Evolutionary conservation across 1,139 yeast species (phyloP).

Genomic region (Barnettozyma hawaiiensis): DNA sequence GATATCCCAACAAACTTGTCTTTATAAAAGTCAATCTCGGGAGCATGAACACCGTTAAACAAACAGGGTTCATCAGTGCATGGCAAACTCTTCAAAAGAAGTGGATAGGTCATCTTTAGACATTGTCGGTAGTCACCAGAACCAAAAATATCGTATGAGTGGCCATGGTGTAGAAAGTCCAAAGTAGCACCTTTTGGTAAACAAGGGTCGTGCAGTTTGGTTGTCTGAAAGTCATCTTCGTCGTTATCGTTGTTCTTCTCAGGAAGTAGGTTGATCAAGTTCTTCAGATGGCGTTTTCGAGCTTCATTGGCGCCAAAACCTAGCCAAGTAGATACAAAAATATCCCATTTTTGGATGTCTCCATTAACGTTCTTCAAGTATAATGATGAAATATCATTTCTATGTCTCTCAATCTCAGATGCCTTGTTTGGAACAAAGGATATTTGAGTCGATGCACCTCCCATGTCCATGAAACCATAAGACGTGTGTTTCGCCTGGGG

Average conservation of each 20-base stretch:
- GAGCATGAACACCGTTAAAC: constrained; percentile 79
- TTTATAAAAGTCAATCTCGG: constrained; percentile 58
- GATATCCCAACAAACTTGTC: constrained; percentile 76
- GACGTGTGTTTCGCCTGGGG: constrained; percentile 39
- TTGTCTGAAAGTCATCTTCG: constrained; percentile 36
- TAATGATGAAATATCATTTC: constrained; percentile 57
- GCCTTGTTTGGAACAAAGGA: constrained; percentile 64
- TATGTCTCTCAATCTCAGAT: constrained; percentile 49
- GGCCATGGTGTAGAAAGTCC: constrained; percentile 40
- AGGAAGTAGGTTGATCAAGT: constrained; percentile 40
- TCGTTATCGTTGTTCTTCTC: constrained; percentile 35
- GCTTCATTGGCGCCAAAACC: constrained; percentile 87
- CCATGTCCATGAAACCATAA: constrained; percentile 85
- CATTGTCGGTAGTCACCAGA: constrained; percentile 68
- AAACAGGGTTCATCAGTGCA: constrained; percentile 70
- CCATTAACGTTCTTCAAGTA: constrained; percentile 57
- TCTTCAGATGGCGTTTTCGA: constrained; percentile 54
- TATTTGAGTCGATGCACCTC: constrained; percentile 81
- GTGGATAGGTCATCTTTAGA: constrained; percentile 60
- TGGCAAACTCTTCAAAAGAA: constrained; percentile 64
- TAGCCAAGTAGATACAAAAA: constrained; percentile 77
- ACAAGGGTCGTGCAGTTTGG: constrained; percentile 58
- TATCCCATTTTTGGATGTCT: constrained; percentile 56
- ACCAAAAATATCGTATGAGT: constrained; percentile 49
- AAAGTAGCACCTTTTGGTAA: constrained; percentile 54